Conservation (phyloP, 208 protist genomes). For the Porcisia deanei region DNA sequence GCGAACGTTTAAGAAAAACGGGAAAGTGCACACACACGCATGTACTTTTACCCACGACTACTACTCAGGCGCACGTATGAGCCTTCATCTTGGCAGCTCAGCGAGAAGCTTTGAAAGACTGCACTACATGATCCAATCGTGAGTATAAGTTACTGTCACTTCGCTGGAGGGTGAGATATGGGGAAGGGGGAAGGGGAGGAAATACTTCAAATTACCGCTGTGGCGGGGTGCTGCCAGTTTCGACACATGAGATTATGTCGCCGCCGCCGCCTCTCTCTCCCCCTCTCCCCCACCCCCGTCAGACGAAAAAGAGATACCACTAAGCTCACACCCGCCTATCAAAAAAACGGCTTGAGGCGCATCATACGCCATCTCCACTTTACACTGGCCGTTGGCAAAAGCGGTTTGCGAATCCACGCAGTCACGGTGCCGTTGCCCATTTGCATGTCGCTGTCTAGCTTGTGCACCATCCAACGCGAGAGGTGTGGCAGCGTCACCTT, state of each 20-base stretch:
- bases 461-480: constrained; percentile 86
- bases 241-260: not conserved
- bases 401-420: constrained; percentile 67
- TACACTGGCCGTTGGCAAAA: constrained; percentile 43
- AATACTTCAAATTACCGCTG: not conserved
- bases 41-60: not conserved
- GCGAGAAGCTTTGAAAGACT: not conserved
- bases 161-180: no score
- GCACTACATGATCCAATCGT: not conserved
- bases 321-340: not conserved
- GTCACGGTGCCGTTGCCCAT: constrained; percentile 78
- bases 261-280: not conserved
- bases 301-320: not conserved
- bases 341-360: constrained; percentile 57
- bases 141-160: not conserved
- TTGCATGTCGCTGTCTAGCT: constrained; percentile 80
- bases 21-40: not conserved
- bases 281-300: not conserved
- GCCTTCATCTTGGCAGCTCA: no score
- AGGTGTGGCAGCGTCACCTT: constrained; percentile 68
- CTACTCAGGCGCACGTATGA: not conserved
- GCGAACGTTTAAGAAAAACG: not conserved
- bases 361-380: constrained; percentile 58
- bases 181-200: not conserved
- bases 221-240: not conserved